phyloP scores from a whole-genome alignment of 78 protist species.

The Polysphondylium violaceum region DNA sequence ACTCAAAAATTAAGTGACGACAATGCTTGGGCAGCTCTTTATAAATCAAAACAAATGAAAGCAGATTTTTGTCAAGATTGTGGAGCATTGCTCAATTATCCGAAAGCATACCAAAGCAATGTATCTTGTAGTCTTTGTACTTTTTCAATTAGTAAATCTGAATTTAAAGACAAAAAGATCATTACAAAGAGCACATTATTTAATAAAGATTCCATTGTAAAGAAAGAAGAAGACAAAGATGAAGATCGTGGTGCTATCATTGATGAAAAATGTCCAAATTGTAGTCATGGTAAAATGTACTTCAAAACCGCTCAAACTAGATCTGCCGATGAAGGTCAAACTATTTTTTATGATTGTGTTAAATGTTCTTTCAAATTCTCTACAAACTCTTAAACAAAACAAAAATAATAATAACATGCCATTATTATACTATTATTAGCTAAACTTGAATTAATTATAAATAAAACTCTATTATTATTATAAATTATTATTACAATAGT shows the following conservation, averaged over 20 bases:
- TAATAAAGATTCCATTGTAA: slow-evolving; percentile 12
- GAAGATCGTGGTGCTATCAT: slow-evolving; percentile 79
- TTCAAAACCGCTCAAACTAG: slow-evolving; percentile 92
- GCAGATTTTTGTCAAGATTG: slow-evolving; percentile 82
- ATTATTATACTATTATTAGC: too few relatives aligned
- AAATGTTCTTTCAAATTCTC: slow-evolving; percentile 82
- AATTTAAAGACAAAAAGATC: slow-evolving; percentile 5
- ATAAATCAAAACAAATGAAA: slow-evolving; percentile 17
- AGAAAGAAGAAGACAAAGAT: slow-evolving; percentile 43
- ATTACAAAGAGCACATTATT: slow-evolving; percentile 42
- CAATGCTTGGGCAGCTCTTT: slow-evolving; percentile 17
- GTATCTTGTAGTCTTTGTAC: slow-evolving; percentile 37
- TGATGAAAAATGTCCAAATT: slow-evolving; percentile 79
- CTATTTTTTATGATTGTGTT: slow-evolving; percentile 92
- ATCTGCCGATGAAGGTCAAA: slow-evolving; percentile 95
- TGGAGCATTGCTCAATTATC: slow-evolving; percentile 46
- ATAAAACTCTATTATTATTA: too few relatives aligned
- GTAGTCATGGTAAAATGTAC: slow-evolving; percentile 78
- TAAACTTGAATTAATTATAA: too few relatives aligned
- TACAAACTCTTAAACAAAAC: slow-evolving; percentile 38
- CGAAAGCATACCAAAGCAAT: not conserved
- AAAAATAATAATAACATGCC: too few relatives aligned
- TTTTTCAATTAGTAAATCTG: slow-evolving; percentile 1
- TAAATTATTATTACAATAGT: too few relatives aligned
- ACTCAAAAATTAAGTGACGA: not conserved